Conservation (phyloP, 2,329 filamentous ascomycete species). For the Myriosclerotinia scirpicola region DNA sequence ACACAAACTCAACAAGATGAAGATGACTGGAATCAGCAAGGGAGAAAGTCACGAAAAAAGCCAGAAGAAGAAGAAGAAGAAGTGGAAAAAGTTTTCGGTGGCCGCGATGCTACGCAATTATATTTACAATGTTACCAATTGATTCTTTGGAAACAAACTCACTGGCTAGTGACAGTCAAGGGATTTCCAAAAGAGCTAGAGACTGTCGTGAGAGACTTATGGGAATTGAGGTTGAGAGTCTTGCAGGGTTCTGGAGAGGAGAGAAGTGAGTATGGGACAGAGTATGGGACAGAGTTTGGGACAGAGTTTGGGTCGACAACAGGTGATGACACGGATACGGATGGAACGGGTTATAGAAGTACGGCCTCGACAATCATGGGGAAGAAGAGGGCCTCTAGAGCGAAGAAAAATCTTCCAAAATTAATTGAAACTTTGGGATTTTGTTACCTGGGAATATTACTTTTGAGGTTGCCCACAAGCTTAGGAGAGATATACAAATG, state of each 20-base stretch:
- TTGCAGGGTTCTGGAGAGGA: conserved; percentile 46
- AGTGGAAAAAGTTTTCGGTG: conserved; percentile 58
- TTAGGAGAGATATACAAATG: conserved; percentile 71
- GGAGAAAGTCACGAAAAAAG: conserved; percentile 56
- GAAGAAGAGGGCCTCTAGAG: conserved; percentile 27
- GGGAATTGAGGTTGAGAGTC: conserved; percentile 57
- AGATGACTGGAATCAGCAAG: conserved; percentile 65
- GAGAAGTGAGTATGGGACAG: conserved; percentile 40
- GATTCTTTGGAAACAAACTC: conserved; percentile 76
- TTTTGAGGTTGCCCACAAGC: conserved; percentile 75
- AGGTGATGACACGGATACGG: conserved; percentile 41
- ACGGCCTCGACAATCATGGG: conserved; percentile 50
- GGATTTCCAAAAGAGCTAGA: conserved; percentile 73
- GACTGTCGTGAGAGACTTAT: conserved; percentile 77
- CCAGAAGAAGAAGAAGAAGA: conserved; percentile 62
- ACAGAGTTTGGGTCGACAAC: conserved; percentile 43
- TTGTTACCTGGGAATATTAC: conserved; percentile 75
- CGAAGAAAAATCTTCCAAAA: conserved; percentile 53
- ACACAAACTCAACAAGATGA: conserved; percentile 58
- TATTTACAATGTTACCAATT: conserved; percentile 85
- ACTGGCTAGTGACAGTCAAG: conserved; percentile 68
- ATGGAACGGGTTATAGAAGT: conserved; percentile 42
- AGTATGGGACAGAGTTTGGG: conserved; percentile 43
- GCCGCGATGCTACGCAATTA: conserved; percentile 69
- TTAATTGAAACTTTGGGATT: conserved; percentile 74